These are phyloP conservation scores for Crepidotus variabilis DNA, from an alignment of 768 basidiomycete species.

Conservation along the genomic window DNA sequence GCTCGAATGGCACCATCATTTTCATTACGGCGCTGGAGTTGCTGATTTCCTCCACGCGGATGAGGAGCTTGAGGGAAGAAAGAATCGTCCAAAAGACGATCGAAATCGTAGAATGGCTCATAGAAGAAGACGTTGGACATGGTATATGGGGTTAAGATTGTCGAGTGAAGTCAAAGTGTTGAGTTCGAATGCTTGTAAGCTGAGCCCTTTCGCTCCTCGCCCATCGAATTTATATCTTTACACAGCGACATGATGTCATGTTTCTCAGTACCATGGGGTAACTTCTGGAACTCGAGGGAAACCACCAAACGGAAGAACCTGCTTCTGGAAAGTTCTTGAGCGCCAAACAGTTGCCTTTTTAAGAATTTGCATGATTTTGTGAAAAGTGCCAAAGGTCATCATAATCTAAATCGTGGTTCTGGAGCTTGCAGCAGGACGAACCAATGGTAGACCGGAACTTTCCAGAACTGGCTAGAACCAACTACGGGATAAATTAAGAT, in stretches of 20 bases:
- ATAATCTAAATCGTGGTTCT: too few relatives aligned
- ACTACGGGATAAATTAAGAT: too few relatives aligned
- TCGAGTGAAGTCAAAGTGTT: slow-evolving; percentile 24
- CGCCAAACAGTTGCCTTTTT: background rate
- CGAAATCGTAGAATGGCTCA: slow-evolving; percentile 37
- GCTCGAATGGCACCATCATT: slow-evolving; percentile 15
- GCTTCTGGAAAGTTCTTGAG: background rate
- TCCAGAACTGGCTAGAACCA: too few relatives aligned
- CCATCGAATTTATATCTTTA: background rate
- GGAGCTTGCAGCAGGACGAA: too few relatives aligned
- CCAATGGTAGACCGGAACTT: too few relatives aligned
- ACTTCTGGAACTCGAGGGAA: background rate
- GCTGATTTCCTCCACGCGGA: slow-evolving; percentile 3
- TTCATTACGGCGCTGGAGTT: slow-evolving; percentile 6
- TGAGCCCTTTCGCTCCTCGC: background rate
- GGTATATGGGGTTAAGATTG: slow-evolving; percentile 24
- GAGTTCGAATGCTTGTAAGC: background rate
- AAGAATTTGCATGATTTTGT: background rate
- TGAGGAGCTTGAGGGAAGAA: background rate
- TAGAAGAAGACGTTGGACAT: slow-evolving; percentile 18
- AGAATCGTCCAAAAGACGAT: slow-evolving; percentile 35
- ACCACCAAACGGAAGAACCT: background rate
- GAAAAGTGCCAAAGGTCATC: too few relatives aligned
- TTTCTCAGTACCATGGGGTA: background rate
- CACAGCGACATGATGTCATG: background rate